Conservation (phyloP, 1,284 basidiomycete species). For the Ceratobasidium sp. region DNA sequence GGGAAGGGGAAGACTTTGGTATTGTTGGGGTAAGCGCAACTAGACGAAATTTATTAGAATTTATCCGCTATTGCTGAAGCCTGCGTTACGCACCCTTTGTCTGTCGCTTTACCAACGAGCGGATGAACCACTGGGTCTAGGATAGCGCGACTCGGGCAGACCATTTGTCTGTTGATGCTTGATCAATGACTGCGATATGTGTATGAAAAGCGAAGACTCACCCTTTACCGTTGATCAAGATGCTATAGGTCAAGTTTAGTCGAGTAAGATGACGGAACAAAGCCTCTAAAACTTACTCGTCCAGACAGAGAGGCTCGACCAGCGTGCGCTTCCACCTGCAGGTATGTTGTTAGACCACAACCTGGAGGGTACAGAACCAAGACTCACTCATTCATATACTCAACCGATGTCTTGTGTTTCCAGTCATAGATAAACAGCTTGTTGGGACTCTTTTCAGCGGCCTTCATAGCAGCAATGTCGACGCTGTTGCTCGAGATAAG, state of each 20-base stretch:
- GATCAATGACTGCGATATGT: background rate
- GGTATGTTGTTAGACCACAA: background rate
- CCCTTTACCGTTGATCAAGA: conserved; percentile 43
- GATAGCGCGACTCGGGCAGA: conserved; percentile 24
- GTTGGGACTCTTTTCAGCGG: conserved; percentile 38
- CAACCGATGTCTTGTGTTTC: conserved; percentile 39
- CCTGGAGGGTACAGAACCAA: background rate
- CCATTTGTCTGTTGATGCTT: conserved; percentile 10
- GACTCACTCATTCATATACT: conserved; percentile 27
- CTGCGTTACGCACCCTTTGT: conserved; percentile 4
- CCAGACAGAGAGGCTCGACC: conserved; percentile 40
- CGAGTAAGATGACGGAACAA: no score
- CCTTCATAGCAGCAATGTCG: conserved; percentile 41
- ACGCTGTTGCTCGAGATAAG: conserved; percentile 19
- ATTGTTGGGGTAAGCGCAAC: conserved; percentile 24
- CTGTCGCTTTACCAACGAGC: conserved; percentile 25
- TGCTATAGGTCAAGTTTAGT: background rate
- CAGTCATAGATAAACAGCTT: conserved; percentile 35
- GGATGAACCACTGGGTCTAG: conserved; percentile 28
- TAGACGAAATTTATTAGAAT: background rate
- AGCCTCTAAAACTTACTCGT: conserved; percentile 2
- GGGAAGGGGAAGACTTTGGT: conserved; percentile 28
- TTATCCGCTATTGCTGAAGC: background rate
- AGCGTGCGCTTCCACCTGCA: conserved; percentile 32
- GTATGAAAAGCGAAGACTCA: background rate